Evolutionary conservation across 176 grass and related monocot species (phyloP).

Genomic region (Aegilops speltoides): DNA sequence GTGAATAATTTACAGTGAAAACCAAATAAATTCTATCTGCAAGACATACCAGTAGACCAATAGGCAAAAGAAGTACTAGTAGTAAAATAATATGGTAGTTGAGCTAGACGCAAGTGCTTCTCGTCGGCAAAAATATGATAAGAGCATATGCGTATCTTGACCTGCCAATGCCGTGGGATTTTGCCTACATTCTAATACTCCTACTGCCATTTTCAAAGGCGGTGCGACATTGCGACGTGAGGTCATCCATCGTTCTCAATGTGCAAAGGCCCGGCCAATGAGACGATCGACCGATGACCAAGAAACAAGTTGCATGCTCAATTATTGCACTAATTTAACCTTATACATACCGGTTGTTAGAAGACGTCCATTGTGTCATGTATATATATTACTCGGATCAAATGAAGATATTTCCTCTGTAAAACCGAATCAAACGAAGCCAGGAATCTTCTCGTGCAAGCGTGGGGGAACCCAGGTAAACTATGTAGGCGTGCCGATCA

Average conservation of each 20-base stretch:
- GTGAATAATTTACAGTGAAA: no score
- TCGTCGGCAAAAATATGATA: background rate
- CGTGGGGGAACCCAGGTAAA: no score
- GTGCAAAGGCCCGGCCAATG: background rate
- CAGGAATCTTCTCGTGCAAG: no score
- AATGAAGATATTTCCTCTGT: no score
- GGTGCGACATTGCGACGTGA: conserved; percentile 21
- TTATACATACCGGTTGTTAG: background rate
- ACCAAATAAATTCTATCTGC: no score
- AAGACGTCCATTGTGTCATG: background rate
- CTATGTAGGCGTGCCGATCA: no score
- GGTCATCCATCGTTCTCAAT: conserved; percentile 15
- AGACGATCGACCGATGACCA: background rate
- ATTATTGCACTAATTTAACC: background rate
- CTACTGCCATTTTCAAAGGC: background rate
- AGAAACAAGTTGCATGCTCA: conserved; percentile 21
- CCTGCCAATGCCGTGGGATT: conserved; percentile 7
- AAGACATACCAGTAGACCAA: no score
- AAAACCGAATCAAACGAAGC: no score
- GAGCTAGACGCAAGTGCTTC: background rate
- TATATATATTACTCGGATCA: background rate
- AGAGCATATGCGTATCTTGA: conserved; percentile 32
- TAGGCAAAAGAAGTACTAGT: no score
- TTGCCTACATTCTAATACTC: background rate
- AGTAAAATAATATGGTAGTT: background rate